Conservation (phyloP, 2,329 filamentous ascomycete genomes). For the Ophiosphaerella narmari region DNA sequence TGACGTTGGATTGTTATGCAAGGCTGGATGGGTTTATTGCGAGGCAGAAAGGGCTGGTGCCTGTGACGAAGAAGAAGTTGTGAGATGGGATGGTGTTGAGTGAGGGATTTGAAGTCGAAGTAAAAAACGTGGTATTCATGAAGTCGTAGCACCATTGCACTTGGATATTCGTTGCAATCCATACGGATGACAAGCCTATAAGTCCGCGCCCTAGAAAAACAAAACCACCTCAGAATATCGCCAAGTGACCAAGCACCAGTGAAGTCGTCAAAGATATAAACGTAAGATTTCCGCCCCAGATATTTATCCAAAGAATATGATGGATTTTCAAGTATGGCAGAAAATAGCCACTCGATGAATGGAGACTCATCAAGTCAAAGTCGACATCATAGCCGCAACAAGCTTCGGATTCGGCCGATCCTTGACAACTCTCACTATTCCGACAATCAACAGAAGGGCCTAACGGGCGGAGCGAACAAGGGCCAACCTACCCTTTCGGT, state of each 20-base stretch:
- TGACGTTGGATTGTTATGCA: conserved; percentile 43
- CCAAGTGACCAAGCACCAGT: conserved; percentile 1
- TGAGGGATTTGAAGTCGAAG: not conserved
- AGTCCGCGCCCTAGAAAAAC: not conserved
- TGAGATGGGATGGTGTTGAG: not conserved
- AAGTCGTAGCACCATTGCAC: not conserved
- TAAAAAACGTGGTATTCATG: not conserved
- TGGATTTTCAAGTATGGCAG: too few relatives aligned
- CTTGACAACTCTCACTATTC: conserved; percentile 36
- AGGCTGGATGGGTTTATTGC: conserved; percentile 36
- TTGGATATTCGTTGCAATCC: not conserved
- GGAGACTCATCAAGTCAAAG: conserved; percentile 38
- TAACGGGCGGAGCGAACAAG: conserved; percentile 75
- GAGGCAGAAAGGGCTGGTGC: conserved; percentile 26
- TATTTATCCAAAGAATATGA: too few relatives aligned
- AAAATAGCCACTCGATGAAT: too few relatives aligned
- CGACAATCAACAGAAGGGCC: conserved; percentile 40
- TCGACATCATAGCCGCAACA: conserved; percentile 51
- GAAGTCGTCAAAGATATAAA: conserved; percentile 1
- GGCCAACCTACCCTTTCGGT: conserved; percentile 95
- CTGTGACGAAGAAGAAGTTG: conserved; percentile 31
- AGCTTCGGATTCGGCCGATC: conserved; percentile 49
- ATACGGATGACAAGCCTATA: not conserved
- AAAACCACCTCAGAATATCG: not conserved
- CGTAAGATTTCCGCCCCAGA: not conserved